Conservation (phyloP, 108 stramenopile species). For the Phaeodactylum tricornutum region DNA sequence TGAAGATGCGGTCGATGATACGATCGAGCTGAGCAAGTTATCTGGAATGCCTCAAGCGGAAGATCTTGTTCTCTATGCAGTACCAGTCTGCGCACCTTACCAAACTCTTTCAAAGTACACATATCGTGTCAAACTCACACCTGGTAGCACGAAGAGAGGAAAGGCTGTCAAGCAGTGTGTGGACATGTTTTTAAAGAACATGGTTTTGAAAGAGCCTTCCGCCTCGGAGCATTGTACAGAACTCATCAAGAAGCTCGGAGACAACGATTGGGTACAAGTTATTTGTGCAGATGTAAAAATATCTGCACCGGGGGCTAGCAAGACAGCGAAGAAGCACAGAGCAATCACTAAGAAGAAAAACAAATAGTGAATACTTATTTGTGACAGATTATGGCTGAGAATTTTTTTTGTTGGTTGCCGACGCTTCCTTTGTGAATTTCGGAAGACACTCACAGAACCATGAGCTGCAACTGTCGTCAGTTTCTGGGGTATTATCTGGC, state of each 20-base stretch:
- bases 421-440: no score
- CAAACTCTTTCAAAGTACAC: constrained; percentile 73
- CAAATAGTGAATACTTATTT: not conserved
- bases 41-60: constrained; percentile 75
- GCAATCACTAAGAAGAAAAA: constrained; percentile 33
- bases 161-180: constrained; percentile 79
- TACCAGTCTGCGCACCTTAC: constrained; percentile 94
- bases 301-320: constrained; percentile 72
- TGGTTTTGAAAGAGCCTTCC: constrained; percentile 19
- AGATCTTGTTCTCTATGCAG: constrained; percentile 78
- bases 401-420: no score
- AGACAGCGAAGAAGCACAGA: constrained; percentile 44
- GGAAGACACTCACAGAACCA: no score
- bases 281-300: constrained; percentile 77
- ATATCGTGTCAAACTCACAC: constrained; percentile 81
- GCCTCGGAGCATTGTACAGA: constrained; percentile 20
- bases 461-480: no score
- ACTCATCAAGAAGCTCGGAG: constrained; percentile 69
- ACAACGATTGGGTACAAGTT: constrained; percentile 78
- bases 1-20: constrained; percentile 58
- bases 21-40: constrained; percentile 60
- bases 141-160: constrained; percentile 77
- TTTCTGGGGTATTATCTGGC: no score
- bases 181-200: constrained; percentile 56
- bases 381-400: no score